A percentile compares a stretch with the other conserved stretches of the same genome.
phyloP scores from a whole-genome alignment of 805 yeast species.

The Lipomyces yamadae region DNA sequence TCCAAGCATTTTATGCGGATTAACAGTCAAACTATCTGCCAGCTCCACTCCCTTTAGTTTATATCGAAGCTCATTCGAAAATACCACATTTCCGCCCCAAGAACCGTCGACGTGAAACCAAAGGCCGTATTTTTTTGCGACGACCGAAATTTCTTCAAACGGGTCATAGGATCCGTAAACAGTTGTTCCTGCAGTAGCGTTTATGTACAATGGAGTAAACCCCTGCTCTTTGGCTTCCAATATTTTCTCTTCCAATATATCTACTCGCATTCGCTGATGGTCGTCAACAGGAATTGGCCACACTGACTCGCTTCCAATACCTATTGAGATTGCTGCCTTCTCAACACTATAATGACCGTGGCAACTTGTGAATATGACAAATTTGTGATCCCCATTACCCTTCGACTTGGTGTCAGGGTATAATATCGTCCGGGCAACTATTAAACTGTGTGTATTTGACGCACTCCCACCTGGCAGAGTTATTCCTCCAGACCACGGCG shows the following conservation, averaged over 20 bases:
- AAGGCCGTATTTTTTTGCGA: slow-evolving; percentile 59
- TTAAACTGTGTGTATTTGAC: slow-evolving; percentile 79
- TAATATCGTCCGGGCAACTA: slow-evolving; percentile 68
- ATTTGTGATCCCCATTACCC: slow-evolving; percentile 60
- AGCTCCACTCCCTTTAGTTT: slow-evolving; percentile 63
- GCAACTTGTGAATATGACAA: slow-evolving; percentile 71
- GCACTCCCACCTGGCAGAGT: slow-evolving; percentile 89
- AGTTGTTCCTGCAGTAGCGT: slow-evolving; percentile 88
- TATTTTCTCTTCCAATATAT: slow-evolving; percentile 55
- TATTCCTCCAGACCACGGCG: slow-evolving; percentile 71
- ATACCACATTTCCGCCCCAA: slow-evolving; percentile 87
- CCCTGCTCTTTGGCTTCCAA: slow-evolving; percentile 56
- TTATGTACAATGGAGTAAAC: slow-evolving; percentile 71
- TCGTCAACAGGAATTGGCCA: slow-evolving; percentile 64
- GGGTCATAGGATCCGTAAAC: slow-evolving; percentile 85
- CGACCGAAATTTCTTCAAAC: slow-evolving; percentile 56
- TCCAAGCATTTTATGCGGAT: slow-evolving; percentile 90
- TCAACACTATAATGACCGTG: slow-evolving; percentile 76
- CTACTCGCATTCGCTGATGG: slow-evolving; percentile 62
- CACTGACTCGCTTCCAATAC: slow-evolving; percentile 67
- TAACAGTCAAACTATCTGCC: slow-evolving; percentile 78
- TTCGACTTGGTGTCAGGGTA: slow-evolving; percentile 70
- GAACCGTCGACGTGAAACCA: slow-evolving; percentile 91
- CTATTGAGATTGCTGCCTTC: slow-evolving; percentile 77
- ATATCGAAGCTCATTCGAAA: slow-evolving; percentile 55